Evolutionary conservation across 805 yeast genomes (phyloP).

Genomic region (Saccharomycopsis guyanensis): DNA sequence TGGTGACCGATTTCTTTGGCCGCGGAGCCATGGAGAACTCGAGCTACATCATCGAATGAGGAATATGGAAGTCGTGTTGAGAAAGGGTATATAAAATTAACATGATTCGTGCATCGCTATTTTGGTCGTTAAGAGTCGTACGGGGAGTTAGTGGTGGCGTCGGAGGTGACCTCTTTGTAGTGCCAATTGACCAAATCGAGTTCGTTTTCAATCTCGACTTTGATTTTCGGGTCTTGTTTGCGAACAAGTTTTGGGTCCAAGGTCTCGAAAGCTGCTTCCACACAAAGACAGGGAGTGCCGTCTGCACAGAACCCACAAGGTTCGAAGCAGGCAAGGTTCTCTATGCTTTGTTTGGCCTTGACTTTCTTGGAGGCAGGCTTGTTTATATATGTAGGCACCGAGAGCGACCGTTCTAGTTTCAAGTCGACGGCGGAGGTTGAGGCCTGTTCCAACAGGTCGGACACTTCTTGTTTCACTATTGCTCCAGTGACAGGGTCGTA

Average conservation of each 20-base stretch:
- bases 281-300: constrained; percentile 85
- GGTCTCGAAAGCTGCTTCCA: constrained; percentile 42
- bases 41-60: background rate
- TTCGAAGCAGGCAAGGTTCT: constrained; percentile 30
- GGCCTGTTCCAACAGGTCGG: background rate
- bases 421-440: background rate
- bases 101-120: too few species aligned
- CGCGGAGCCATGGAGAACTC: constrained; percentile 68
- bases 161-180: too few species aligned
- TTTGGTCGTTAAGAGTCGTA: too few species aligned
- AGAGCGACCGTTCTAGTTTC: constrained; percentile 13
- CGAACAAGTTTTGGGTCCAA: background rate
- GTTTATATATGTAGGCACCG: constrained; percentile 8
- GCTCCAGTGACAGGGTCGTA: constrained; percentile 9
- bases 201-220: background rate
- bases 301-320: constrained; percentile 93
- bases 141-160: too few species aligned
- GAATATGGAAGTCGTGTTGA: background rate
- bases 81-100: background rate
- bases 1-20: constrained; percentile 75
- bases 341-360: background rate
- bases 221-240: background rate
- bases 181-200: background rate
- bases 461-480: background rate
- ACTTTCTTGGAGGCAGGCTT: constrained; percentile 2